These are phyloP conservation scores for Pisolithus microcarpus DNA, from an alignment of 768 basidiomycete genomes.

Conservation along the genomic window DNA sequence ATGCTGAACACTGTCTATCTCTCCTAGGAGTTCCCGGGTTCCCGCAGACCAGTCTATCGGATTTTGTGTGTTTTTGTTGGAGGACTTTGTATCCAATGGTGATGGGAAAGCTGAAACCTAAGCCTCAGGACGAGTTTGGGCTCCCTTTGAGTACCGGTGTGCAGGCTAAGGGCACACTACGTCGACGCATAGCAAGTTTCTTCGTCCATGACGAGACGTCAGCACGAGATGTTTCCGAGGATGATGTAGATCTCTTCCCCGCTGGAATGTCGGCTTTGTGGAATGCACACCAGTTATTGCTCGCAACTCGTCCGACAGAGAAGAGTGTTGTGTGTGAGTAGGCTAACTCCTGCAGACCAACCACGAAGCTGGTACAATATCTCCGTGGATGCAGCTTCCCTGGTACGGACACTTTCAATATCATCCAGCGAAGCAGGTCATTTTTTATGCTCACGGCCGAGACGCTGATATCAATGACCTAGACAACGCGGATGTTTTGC, in stretches of 20 bases:
- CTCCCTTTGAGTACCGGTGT: constrained; percentile 63
- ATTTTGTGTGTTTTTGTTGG: constrained; percentile 6
- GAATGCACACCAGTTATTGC: constrained; percentile 72
- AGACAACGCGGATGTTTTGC: constrained; percentile 85
- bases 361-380: no score
- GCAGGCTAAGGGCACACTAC: constrained; percentile 78
- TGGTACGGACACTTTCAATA: constrained; percentile 90
- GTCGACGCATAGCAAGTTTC: constrained; percentile 85
- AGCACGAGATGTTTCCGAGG: constrained; percentile 54
- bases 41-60: not conserved
- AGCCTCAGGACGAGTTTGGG: constrained; percentile 92
- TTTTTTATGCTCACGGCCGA: constrained; percentile 79
- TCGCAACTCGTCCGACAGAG: constrained; percentile 43
- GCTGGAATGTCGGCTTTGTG: constrained; percentile 94
- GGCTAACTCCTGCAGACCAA: constrained; percentile 18
- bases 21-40: constrained; percentile 37
- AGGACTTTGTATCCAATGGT: constrained; percentile 37
- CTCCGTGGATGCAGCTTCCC: constrained; percentile 57
- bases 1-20: constrained; percentile 76
- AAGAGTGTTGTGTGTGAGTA: constrained; percentile 96
- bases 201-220: constrained; percentile 68
- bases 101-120: constrained; percentile 57
- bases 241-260: constrained; percentile 83
- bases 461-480: constrained; percentile 73
- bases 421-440: constrained; percentile 93